Evolutionary conservation across 2,329 filamentous ascomycete genomes (phyloP), one percentile per base, ranked within the genome.

Genomic region (Xylariomycetidae sp.): DNA sequence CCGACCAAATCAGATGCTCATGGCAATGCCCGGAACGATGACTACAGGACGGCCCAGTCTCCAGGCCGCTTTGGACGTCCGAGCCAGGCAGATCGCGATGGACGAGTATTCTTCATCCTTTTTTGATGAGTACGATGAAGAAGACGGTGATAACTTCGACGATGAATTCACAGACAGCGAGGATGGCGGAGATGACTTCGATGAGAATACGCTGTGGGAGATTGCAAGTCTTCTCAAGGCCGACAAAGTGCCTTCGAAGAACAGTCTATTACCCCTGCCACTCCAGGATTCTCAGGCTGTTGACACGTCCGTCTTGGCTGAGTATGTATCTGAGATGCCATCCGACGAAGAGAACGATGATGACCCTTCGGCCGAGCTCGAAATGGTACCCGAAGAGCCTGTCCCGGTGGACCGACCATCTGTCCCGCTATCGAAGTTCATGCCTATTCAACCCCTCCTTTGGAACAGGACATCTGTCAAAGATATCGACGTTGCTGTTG

Each of bases 161-260:
- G 59, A 60, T 30, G n/a, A n/a, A n/a, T 54, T 53, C 34, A 56
- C 63, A 18, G 52, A 55, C 13, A 55, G 47, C 20, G 46, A 61
- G 25, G 53, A 53, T 26, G 66, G 62, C 28, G 71, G 69, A 23
- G 72, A 74, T 31, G 69, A 66, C 15, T 79, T 80, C 42, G 77
- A 80, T 40, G 77, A 81, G 57, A 70, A 61, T 8, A 80, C 74
- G 1, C 58, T 81, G 16, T 80, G 74, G 72, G 76, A 81, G 50
- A 81, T 82, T 56, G 77, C 76, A 37, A 76, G 63, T 39, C 61
- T 81, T 25, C 60, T 81, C 9, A 69, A 71, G 51, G 63, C 68
- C 3, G 66, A 70, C 35, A 54, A 68, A 30, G 56, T 77, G 4
- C 72, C 73, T 4, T 71, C 72, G 10, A 70, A 63, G 44, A 50